phyloP scores from a whole-genome alignment of 805 yeast species.

The Pichia ethanolica region DNA sequence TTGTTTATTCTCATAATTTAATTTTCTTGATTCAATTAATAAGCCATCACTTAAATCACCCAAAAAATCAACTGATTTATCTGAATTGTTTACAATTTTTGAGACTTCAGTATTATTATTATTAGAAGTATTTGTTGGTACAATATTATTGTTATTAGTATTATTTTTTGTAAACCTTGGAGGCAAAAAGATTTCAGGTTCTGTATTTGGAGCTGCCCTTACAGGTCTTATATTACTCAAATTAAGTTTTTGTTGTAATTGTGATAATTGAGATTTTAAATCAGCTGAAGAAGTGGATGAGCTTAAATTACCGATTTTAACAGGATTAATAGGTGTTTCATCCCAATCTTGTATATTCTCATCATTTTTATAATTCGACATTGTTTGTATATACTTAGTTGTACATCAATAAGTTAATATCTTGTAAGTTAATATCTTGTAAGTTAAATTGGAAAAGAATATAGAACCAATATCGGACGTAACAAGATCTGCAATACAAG shows the following conservation, averaged over 20 bases:
- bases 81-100: not conserved
- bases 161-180: slow-evolving; percentile 5
- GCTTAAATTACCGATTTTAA: not conserved
- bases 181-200: slow-evolving; percentile 17
- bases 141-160: not conserved
- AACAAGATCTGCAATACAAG: too few species aligned
- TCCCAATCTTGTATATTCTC: slow-evolving; percentile 3
- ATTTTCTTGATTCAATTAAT: slow-evolving; percentile 59
- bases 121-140: not conserved
- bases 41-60: slow-evolving; percentile 69
- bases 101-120: not conserved
- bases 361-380: not conserved
- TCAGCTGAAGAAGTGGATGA: slow-evolving; percentile 24
- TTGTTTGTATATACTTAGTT: not conserved
- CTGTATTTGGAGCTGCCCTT: slow-evolving; percentile 6
- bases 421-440: too few species aligned
- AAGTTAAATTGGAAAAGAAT: too few species aligned
- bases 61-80: slow-evolving; percentile 60
- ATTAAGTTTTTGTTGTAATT: slow-evolving; percentile 30
- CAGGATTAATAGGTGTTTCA: slow-evolving; percentile 1
- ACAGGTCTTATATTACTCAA: slow-evolving; percentile 1
- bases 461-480: too few species aligned
- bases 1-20: slow-evolving; percentile 55
- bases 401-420: too few species aligned
- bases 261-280: slow-evolving; percentile 35